These are phyloP conservation scores for Colletotrichum endophyticum DNA, from an alignment of 2,329 filamentous ascomycete species.

Conservation along the genomic window DNA sequence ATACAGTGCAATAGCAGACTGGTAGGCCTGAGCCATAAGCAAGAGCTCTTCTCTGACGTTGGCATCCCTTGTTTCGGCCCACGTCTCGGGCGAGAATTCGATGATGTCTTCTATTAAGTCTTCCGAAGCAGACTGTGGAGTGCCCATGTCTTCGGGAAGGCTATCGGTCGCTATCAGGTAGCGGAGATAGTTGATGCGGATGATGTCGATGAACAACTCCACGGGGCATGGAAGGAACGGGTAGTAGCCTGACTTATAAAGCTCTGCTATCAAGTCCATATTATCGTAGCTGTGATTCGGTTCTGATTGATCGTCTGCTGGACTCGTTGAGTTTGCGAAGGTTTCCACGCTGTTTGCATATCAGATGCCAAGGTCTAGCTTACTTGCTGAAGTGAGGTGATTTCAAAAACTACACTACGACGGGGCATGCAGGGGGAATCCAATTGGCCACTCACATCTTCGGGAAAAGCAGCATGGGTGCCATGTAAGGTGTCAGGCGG, in stretches of 20 bases:
- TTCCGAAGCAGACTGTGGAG: neutral
- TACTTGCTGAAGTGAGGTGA: neutral
- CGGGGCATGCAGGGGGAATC: neutral
- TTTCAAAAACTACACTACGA: accelerated
- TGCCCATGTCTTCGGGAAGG: slow-evolving; percentile 5
- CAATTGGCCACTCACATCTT: neutral
- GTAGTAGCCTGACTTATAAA: slow-evolving; percentile 24
- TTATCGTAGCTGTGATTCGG: slow-evolving; percentile 15
- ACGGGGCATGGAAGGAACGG: slow-evolving; percentile 34
- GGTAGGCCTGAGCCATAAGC: slow-evolving; percentile 29
- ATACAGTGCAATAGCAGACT: slow-evolving; percentile 35
- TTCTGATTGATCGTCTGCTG: slow-evolving; percentile 33
- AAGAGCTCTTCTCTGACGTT: slow-evolving; percentile 5
- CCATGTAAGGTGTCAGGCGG: neutral
- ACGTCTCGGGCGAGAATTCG: slow-evolving; percentile 32
- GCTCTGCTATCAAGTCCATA: slow-evolving; percentile 31
- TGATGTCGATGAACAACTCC: slow-evolving; percentile 34
- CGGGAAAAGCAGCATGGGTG: neutral
- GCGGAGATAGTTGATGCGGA: slow-evolving; percentile 41
- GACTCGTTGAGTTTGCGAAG: slow-evolving; percentile 40
- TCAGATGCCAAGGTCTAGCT: neutral
- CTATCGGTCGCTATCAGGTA: slow-evolving; percentile 16
- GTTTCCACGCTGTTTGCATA: slow-evolving; percentile 30
- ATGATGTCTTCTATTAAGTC: slow-evolving; percentile 21
- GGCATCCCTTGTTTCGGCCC: slow-evolving; percentile 25